These are phyloP conservation scores for Pittosporum tobira DNA, from an alignment of 129 eudicot genomes.

Conservation along the genomic window DNA sequence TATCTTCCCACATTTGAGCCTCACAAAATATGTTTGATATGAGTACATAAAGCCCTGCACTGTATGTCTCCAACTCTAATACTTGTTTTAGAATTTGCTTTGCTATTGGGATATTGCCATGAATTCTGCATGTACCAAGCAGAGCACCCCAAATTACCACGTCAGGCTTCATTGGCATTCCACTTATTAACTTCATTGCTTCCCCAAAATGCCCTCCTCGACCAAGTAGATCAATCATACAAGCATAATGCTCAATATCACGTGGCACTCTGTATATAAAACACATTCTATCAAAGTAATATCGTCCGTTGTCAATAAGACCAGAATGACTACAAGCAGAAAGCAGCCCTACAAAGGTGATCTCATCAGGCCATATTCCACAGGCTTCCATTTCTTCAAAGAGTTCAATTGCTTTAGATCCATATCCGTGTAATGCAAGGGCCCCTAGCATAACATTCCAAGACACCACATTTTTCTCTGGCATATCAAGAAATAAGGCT, in stretches of 20 bases:
- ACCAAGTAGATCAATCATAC: constrained; percentile 34
- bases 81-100: constrained; percentile 24
- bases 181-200: constrained; percentile 22
- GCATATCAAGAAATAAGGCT: constrained; percentile 23
- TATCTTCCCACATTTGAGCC: constrained; percentile 24
- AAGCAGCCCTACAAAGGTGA: constrained; percentile 28
- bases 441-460: constrained; percentile 29
- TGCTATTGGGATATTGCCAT: constrained; percentile 16
- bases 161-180: constrained; percentile 29
- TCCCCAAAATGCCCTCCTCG: constrained; percentile 26
- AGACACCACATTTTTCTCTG: constrained; percentile 26
- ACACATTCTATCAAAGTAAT: constrained; percentile 19
- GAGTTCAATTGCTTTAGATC: constrained; percentile 21
- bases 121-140: constrained; percentile 32
- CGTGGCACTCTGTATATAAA: constrained; percentile 13
- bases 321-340: constrained; percentile 37
- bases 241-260: constrained; percentile 31
- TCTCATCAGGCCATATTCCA: constrained; percentile 20
- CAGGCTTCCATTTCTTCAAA: constrained; percentile 27
- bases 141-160: constrained; percentile 29
- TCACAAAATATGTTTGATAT: constrained; percentile 27
- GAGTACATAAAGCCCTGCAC: constrained; percentile 29
- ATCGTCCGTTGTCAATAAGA: constrained; percentile 16
- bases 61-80: constrained; percentile 23
- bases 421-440: constrained; percentile 24